Percentiles rank a stretch among this genome's conserved stretches.
Evolutionary conservation across 2,329 filamentous ascomycete species (phyloP).

Genomic region (Aspergillus spinulosporus): DNA sequence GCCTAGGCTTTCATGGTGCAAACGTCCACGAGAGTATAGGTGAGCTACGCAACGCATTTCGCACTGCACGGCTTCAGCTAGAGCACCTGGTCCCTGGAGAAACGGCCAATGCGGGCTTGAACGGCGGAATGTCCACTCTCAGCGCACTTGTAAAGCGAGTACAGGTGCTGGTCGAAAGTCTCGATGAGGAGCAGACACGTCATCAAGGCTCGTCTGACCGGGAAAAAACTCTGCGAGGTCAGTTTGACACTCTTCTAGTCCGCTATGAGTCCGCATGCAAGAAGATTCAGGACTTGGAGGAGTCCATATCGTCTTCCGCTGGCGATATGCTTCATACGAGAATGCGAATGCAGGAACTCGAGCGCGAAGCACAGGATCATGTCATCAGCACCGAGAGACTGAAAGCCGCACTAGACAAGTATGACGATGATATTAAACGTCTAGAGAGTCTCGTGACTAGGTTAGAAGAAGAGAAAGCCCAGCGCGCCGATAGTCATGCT

Average conservation of each 20-base stretch:
- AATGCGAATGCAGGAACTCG: slow-evolving; percentile 45
- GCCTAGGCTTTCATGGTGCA: slow-evolving; percentile 41
- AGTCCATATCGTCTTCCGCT: slow-evolving; percentile 42
- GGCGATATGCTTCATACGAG: slow-evolving; percentile 48
- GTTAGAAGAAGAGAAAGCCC: slow-evolving; percentile 42
- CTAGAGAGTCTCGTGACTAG: slow-evolving; percentile 45
- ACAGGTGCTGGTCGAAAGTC: slow-evolving; percentile 34
- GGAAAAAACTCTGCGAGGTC: slow-evolving; percentile 44
- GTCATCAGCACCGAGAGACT: slow-evolving; percentile 45
- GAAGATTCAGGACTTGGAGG: slow-evolving; percentile 42
- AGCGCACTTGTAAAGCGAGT: slow-evolving; percentile 43
- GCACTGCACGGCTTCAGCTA: slow-evolving; percentile 45
- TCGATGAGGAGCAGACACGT: slow-evolving; percentile 35
- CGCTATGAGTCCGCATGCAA: slow-evolving; percentile 40
- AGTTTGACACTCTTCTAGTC: slow-evolving; percentile 46
- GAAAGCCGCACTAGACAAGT: slow-evolving; percentile 45
- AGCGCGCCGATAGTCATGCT: slow-evolving; percentile 29
- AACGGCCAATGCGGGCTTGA: slow-evolving; percentile 38
- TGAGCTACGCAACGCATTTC: slow-evolving; percentile 43
- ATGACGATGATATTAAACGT: slow-evolving; percentile 44
- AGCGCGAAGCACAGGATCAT: slow-evolving; percentile 43
- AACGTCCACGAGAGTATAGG: slow-evolving; percentile 35
- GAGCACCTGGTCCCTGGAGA: slow-evolving; percentile 48
- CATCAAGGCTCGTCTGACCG: slow-evolving; percentile 38
- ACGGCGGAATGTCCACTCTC: slow-evolving; percentile 43